Evolutionary conservation across 805 yeast genomes (phyloP), one percentile per base, ranked within the genome.

Genomic region (Candida ovalis): DNA sequence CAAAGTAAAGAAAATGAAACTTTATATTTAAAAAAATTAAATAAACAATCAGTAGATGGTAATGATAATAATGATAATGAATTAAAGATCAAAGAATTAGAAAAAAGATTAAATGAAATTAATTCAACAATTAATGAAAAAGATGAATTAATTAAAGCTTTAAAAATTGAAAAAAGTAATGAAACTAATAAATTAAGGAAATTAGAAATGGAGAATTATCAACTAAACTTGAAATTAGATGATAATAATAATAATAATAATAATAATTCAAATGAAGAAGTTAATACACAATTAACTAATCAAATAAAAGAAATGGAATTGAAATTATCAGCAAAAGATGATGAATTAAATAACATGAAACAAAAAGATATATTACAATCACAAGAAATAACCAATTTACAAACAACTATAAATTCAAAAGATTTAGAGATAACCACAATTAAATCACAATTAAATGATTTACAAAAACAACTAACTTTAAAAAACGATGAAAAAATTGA

Each of bases 1-100:
- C 80, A 81, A 38, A 80, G 81, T 33, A 75, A 72, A 43, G 85
- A 81, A 49, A 79, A 76, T 49, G 84, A 78, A 50, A 59, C 61
- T 19, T 63, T 77, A 30, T 81, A 75, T 55, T 68, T 72, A 43
- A 62, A 66, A n/a, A 77, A 78, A 51, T 64, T 81, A 43, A 62
- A 62, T 33, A 75, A 13, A 13, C 18, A 22, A n/a, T 9, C 17
- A n/a, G 10, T 12, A 35, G 21, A 21, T 19, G 37, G 5, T 13
- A 22, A 3, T 17, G 27, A 15, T 41, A 39, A 33, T 27, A 19
- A 9, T n/a, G 9, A 2, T 13, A 36, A n/a, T 5, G 24, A 22
- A n/a, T 15, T 15, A 8, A 25, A 36, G 19, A 23, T 21, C 4
- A 40, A 25, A 13, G 21, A 21, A 32, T 22, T 21, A 37, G 22